phyloP scores from a whole-genome alignment of 768 basidiomycete genomes.

The Tephrocybe sp. region DNA sequence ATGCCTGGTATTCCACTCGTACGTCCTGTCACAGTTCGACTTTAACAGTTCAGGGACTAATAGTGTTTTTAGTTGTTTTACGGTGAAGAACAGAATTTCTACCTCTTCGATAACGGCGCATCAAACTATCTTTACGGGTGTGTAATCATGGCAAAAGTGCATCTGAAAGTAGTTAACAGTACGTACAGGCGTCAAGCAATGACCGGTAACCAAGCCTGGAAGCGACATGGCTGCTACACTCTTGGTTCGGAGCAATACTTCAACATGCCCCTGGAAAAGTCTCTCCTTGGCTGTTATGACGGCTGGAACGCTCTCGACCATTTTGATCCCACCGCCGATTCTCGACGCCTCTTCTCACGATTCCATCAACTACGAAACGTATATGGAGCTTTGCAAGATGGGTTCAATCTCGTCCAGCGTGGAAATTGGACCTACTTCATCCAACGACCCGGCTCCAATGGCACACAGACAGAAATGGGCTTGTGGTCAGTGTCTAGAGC shows the following conservation, averaged over 20 bases:
- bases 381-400: constrained; percentile 82
- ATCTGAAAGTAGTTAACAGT: not conserved
- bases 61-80: constrained; percentile 60
- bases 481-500: constrained; percentile 80
- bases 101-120: constrained; percentile 84
- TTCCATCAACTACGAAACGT: constrained; percentile 67
- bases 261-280: constrained; percentile 84
- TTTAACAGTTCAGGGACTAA: constrained; percentile 2
- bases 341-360: constrained; percentile 71
- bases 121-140: constrained; percentile 90
- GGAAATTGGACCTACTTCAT: constrained; percentile 86
- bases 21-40: constrained; percentile 18
- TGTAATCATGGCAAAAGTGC: constrained; percentile 16
- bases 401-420: constrained; percentile 78
- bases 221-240: constrained; percentile 89
- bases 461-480: constrained; percentile 81
- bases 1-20: constrained; percentile 89
- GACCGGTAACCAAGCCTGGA: constrained; percentile 84
- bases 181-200: constrained; percentile 83
- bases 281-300: constrained; percentile 81
- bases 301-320: constrained; percentile 94
- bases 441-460: constrained; percentile 82
- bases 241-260: constrained; percentile 92
- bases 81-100: constrained; percentile 92
- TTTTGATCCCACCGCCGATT: constrained; percentile 86